phyloP scores from a whole-genome alignment of 2,329 filamentous ascomycete genomes.

The Scortechinia acanthostroma region DNA sequence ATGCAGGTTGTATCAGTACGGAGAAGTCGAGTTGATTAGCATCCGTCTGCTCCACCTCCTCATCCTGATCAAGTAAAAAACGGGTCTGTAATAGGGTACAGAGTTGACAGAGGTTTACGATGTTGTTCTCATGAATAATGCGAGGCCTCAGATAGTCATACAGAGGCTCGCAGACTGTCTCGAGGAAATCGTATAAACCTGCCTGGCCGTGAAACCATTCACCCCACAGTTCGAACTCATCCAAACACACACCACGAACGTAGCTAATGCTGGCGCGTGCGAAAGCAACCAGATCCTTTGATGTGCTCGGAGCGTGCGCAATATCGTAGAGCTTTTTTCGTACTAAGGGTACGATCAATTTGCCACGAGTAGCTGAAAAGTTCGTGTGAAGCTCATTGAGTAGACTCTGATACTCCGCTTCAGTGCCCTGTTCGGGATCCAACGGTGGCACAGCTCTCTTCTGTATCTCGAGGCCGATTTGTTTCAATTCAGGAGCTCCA shows the following conservation, averaged over 20 bases:
- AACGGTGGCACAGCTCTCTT: conserved; percentile 53
- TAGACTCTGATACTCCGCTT: conserved; percentile 7
- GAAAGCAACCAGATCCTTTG: conserved; percentile 53
- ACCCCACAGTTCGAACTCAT: conserved; percentile 59
- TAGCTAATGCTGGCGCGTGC: conserved; percentile 58
- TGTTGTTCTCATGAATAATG: conserved; percentile 61
- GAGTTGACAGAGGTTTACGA: conserved; percentile 57
- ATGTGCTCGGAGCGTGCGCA: conserved; percentile 47
- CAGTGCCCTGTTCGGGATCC: conserved; percentile 16
- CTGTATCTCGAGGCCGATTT: conserved; percentile 60
- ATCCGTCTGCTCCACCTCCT: conserved; percentile 36
- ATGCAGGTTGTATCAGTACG: conserved; percentile 47
- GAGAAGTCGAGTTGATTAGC: conserved; percentile 49
- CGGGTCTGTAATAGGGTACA: conserved; percentile 57
- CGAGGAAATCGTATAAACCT: conserved; percentile 57
- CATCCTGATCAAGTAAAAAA: conserved; percentile 48
- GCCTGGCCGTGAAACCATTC: conserved; percentile 62
- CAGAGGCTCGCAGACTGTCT: conserved; percentile 57
- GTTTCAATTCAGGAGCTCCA: conserved; percentile 55
- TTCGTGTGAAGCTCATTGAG: conserved; percentile 54
- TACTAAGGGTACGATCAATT: conserved; percentile 53
- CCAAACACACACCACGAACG: conserved; percentile 53
- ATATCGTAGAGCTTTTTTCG: conserved; percentile 44
- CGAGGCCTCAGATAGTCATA: conserved; percentile 57
- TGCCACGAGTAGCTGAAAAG: conserved; percentile 53